A percentile compares a stretch with the other conserved stretches of the same genome.
Evolutionary conservation across 2,329 filamentous ascomycete genomes (phyloP).

Genomic region (Alternaria brassicae): DNA sequence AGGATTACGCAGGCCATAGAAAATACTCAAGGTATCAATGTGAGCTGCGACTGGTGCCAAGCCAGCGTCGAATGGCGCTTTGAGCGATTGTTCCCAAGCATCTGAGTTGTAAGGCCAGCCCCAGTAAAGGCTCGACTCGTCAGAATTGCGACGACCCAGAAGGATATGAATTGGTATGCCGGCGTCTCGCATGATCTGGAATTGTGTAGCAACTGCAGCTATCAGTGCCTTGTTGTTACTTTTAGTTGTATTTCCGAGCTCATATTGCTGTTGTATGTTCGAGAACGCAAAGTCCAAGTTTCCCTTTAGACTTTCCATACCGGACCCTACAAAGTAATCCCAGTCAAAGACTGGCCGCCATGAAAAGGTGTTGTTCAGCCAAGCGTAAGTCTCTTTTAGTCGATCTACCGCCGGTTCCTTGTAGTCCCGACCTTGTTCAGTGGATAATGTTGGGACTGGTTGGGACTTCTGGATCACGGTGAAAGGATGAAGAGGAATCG

Average conservation of each 20-base stretch:
- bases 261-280: not conserved
- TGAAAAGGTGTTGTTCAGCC: constrained; percentile 27
- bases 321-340: constrained; percentile 29
- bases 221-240: not conserved
- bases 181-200: constrained; percentile 20
- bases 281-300: not conserved
- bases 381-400: constrained; percentile 21
- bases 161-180: constrained; percentile 32
- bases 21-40: constrained; percentile 30
- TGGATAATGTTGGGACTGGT: not conserved
- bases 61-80: constrained; percentile 20
- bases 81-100: constrained; percentile 23
- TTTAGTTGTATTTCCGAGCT: not conserved
- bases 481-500: constrained; percentile 28
- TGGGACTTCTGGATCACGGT: constrained; percentile 21
- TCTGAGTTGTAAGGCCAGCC: constrained; percentile 18
- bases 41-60: constrained; percentile 22
- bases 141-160: constrained; percentile 26
- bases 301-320: not conserved
- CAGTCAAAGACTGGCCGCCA: constrained; percentile 41
- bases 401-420: not conserved
- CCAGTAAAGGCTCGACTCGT: constrained; percentile 34
- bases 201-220: constrained; percentile 15
- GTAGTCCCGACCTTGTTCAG: not conserved
- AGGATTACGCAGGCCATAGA: constrained; percentile 38